Evolutionary conservation across 2,329 filamentous ascomycete genomes (phyloP).

Genomic region (Trichoderma oligosporum): DNA sequence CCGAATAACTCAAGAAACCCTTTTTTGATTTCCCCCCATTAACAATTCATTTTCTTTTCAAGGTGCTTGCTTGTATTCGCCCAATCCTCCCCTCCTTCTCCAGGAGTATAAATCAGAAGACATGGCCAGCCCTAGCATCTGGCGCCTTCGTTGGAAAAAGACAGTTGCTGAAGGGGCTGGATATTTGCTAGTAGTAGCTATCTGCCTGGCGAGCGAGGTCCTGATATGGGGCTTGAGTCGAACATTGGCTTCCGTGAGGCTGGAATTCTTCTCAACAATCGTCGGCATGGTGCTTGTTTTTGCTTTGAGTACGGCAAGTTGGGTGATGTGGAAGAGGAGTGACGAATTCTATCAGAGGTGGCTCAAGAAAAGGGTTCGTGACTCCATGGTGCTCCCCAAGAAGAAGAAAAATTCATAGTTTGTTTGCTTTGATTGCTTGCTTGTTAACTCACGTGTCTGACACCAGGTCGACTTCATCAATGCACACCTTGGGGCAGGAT

Average conservation of each 20-base stretch:
- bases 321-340: slow-evolving; percentile 19
- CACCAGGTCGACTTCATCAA: slow-evolving; percentile 49
- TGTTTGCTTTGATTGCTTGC: neutral
- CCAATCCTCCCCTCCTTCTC: neutral
- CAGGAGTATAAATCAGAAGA: neutral
- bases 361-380: slow-evolving; percentile 35
- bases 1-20: neutral
- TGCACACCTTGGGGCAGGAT: slow-evolving; percentile 48
- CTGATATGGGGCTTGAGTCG: slow-evolving; percentile 44
- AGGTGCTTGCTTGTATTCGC: slow-evolving; percentile 1
- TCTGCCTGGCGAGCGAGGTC: slow-evolving; percentile 43
- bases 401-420: too few relatives aligned
- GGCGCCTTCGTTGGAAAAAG: slow-evolving; percentile 21
- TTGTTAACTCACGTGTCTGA: neutral
- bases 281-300: slow-evolving; percentile 45
- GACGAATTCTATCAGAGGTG: slow-evolving; percentile 31
- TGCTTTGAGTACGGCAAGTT: slow-evolving; percentile 31
- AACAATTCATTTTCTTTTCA: too few relatives aligned
- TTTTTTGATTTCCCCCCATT: neutral
- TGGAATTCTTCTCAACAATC: slow-evolving; percentile 48
- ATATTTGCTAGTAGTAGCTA: slow-evolving; percentile 33
- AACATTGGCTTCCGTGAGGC: slow-evolving; percentile 29
- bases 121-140: slow-evolving; percentile 18
- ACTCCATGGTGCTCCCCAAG: neutral
- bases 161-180: slow-evolving; percentile 17